Conservation (phyloP, 2,329 filamentous ascomycete genomes). For the Xylaria sp. region DNA sequence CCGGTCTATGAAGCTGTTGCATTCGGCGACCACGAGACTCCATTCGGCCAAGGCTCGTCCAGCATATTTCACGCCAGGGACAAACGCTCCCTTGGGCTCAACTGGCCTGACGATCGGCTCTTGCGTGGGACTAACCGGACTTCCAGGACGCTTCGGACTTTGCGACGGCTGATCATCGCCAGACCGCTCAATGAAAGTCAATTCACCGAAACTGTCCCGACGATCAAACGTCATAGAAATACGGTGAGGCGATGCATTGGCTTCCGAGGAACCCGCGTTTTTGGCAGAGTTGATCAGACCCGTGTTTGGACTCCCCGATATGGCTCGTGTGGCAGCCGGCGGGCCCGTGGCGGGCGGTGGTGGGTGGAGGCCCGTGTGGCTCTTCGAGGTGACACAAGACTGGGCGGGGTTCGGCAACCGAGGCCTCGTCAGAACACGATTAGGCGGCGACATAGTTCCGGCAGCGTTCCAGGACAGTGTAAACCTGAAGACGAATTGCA, state of each 20-base stretch:
- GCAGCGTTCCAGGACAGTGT: slow-evolving; percentile 66
- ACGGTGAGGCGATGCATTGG: slow-evolving; percentile 35
- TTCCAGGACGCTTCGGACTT: slow-evolving; percentile 10
- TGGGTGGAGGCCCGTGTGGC: slow-evolving; percentile 44
- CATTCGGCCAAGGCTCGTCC: slow-evolving; percentile 80
- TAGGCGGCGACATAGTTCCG: slow-evolving; percentile 56
- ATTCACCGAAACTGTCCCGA: slow-evolving; percentile 26
- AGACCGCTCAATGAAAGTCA: slow-evolving; percentile 24
- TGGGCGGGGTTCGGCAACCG: slow-evolving; percentile 73
- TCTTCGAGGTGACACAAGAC: slow-evolving; percentile 54
- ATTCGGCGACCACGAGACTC: slow-evolving; percentile 74
- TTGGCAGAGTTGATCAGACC: slow-evolving; percentile 55
- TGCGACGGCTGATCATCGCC: slow-evolving; percentile 28
- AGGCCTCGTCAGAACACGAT: slow-evolving; percentile 68
- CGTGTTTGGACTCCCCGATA: slow-evolving; percentile 50
- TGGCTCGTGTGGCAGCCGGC: slow-evolving; percentile 49
- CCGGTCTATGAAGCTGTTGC: slow-evolving; percentile 79
- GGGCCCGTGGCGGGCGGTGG: slow-evolving; percentile 42
- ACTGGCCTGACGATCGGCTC: slow-evolving; percentile 46
- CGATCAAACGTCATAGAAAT: slow-evolving; percentile 26
- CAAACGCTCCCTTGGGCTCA: slow-evolving; percentile 50
- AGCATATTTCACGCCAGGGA: slow-evolving; percentile 59
- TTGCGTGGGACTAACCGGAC: slow-evolving; percentile 26
- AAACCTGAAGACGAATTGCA: slow-evolving; percentile 73
- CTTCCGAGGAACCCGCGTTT: slow-evolving; percentile 48